Conservation (phyloP, 2,329 filamentous ascomycete genomes). For the Coleophoma cylindrospora region DNA sequence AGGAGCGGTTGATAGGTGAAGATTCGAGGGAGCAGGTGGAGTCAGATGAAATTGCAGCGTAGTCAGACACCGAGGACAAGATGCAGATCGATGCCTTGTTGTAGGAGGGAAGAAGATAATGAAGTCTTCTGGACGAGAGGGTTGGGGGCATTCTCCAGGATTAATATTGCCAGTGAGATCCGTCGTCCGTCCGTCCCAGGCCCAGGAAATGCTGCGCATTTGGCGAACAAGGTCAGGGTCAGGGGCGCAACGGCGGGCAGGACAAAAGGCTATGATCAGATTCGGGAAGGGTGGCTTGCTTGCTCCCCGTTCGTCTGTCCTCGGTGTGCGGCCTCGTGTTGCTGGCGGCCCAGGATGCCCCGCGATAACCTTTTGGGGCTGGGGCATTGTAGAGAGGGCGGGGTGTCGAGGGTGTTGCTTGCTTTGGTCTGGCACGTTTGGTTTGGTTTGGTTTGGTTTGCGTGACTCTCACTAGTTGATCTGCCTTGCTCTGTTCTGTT, state of each 20-base stretch:
- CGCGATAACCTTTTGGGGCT: too few species aligned
- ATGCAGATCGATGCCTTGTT: slow-evolving; percentile 11
- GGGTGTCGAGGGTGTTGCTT: too few species aligned
- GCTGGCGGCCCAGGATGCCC: background rate
- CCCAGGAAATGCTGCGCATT: too few species aligned
- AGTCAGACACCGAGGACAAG: slow-evolving; percentile 11
- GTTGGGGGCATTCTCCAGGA: slow-evolving; percentile 11
- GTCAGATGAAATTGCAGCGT: slow-evolving; percentile 23
- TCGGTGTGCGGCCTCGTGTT: too few species aligned
- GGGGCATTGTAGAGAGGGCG: too few species aligned
- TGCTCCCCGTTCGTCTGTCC: too few species aligned
- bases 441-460: too few species aligned
- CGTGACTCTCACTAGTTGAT: too few species aligned
- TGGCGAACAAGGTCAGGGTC: background rate
- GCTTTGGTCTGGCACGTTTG: too few species aligned
- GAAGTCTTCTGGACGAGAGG: background rate
- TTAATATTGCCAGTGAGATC: slow-evolving; percentile 6
- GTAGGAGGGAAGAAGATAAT: slow-evolving; percentile 6
- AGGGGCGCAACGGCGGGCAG: background rate
- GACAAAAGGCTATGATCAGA: background rate
- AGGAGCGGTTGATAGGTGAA: background rate
- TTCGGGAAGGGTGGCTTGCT: background rate
- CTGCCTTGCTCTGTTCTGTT: too few species aligned
- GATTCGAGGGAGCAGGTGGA: background rate
- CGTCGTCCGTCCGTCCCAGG: background rate